Evolutionary conservation across 345 rosid species (phyloP).

Genomic region (Corchorus olitorius): DNA sequence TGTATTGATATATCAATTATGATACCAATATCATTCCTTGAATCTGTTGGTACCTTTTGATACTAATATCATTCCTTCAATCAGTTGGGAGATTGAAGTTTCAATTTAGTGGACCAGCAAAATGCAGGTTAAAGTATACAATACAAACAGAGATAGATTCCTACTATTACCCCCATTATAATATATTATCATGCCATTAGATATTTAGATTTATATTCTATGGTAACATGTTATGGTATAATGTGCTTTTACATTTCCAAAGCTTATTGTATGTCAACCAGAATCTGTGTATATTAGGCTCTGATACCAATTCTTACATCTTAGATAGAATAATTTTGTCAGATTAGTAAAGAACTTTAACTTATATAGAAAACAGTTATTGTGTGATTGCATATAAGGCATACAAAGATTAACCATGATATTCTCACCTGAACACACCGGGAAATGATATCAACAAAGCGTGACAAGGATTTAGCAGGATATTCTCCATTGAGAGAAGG

Average conservation of each 20-base stretch:
- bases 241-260: not conserved
- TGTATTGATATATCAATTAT: not conserved
- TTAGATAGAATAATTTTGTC: not conserved
- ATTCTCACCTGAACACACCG: constrained; percentile 89
- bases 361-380: not conserved
- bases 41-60: not conserved
- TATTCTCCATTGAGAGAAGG: constrained; percentile 77
- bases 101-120: not conserved
- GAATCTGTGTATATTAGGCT: not conserved
- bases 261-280: not conserved
- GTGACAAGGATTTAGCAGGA: constrained; percentile 85
- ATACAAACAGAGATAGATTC: not conserved
- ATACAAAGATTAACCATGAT: not conserved
- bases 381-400: not conserved
- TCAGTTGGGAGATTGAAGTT: not conserved
- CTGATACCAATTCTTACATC: not conserved
- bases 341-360: too few species aligned
- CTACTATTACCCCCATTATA: not conserved
- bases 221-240: not conserved
- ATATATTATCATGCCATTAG: not conserved
- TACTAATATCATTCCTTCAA: not conserved
- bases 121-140: not conserved
- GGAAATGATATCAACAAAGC: constrained; percentile 88
- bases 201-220: not conserved
- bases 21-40: not conserved